phyloP scores from a whole-genome alignment of 257 asterid genomes.

The Lantana camara region DNA sequence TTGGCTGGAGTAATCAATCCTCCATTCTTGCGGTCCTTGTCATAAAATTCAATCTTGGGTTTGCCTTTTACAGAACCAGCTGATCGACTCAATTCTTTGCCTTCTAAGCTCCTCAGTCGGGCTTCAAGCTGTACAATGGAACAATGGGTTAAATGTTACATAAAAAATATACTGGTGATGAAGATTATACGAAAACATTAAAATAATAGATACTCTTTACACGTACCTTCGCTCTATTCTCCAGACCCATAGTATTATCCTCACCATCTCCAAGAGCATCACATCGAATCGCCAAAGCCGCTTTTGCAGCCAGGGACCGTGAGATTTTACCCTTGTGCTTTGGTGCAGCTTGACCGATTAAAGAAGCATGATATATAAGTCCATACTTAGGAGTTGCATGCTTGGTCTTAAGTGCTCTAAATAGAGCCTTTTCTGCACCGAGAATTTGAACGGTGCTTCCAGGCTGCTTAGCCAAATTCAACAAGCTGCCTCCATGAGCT shows the following conservation, averaged over 20 bases:
- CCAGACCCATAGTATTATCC: conserved; percentile 82
- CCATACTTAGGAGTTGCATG: conserved; percentile 94
- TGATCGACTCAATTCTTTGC: conserved; percentile 61
- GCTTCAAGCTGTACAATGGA: conserved; percentile 60
- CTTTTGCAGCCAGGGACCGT: conserved; percentile 82
- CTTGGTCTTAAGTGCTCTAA: conserved; percentile 88
- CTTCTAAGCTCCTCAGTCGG: conserved; percentile 72
- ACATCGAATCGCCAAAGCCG: conserved; percentile 79
- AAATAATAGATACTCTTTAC: too few relatives aligned
- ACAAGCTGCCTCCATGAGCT: conserved; percentile 92
- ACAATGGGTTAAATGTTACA: too few relatives aligned
- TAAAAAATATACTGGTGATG: not conserved
- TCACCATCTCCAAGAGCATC: conserved; percentile 84
- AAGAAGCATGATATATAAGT: conserved; percentile 88
- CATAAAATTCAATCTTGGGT: conserved; percentile 78
- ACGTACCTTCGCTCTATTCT: conserved; percentile 63
- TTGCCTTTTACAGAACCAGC: conserved; percentile 89
- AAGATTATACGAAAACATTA: not conserved
- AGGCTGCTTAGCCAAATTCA: conserved; percentile 94
- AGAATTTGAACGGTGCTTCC: conserved; percentile 95
- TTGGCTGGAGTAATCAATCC: conserved; percentile 75
- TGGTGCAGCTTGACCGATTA: conserved; percentile 93
- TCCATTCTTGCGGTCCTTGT: conserved; percentile 82
- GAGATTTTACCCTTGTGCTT: conserved; percentile 93
- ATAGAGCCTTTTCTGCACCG: conserved; percentile 93